These are phyloP conservation scores for Neonectria ditissima DNA, from an alignment of 2,329 filamentous ascomycete species.

Conservation along the genomic window DNA sequence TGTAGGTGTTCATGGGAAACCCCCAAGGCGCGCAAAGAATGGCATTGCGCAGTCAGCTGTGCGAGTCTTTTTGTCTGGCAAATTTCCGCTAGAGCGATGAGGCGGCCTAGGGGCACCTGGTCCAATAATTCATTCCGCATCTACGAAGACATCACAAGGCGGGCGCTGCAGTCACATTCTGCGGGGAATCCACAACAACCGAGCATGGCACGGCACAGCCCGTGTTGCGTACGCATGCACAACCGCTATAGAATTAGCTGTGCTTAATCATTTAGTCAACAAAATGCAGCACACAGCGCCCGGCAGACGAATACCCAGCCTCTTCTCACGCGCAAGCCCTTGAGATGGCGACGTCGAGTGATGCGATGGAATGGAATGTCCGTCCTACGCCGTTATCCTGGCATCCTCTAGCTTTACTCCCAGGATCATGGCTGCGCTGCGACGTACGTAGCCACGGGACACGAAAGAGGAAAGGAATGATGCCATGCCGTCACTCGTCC, in stretches of 20 bases:
- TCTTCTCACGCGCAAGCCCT: conserved; percentile 18
- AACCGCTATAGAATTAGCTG: not conserved
- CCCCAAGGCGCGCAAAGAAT: not conserved
- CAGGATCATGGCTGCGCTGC: not conserved
- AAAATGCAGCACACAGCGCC: not conserved
- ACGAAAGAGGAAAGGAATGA: conserved; percentile 19
- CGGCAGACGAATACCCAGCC: not conserved
- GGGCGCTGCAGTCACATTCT: conserved; percentile 1
- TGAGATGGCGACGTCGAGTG: conserved; percentile 25
- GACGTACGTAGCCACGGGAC: not conserved
- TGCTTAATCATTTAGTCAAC: too few species aligned
- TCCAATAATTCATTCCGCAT: not conserved
- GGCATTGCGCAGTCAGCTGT: not conserved
- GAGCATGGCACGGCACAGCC: conserved; percentile 18
- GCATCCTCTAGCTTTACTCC: conserved; percentile 5
- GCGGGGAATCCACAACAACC: conserved; percentile 17
- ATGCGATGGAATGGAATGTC: conserved; percentile 25
- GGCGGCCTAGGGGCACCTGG: conserved; percentile 14
- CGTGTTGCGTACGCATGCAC: conserved; percentile 21
- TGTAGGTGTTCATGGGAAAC: conserved; percentile 11
- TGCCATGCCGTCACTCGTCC: conserved; percentile 34
- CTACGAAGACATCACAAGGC: not conserved
- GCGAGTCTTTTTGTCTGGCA: not conserved
- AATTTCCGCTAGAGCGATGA: conserved; percentile 3
- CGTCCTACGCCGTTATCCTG: not conserved